Percentiles rank a stretch among this genome's conserved stretches.
Conservation (phyloP, 768 basidiomycete species). For the Mycena rebaudengoi region DNA sequence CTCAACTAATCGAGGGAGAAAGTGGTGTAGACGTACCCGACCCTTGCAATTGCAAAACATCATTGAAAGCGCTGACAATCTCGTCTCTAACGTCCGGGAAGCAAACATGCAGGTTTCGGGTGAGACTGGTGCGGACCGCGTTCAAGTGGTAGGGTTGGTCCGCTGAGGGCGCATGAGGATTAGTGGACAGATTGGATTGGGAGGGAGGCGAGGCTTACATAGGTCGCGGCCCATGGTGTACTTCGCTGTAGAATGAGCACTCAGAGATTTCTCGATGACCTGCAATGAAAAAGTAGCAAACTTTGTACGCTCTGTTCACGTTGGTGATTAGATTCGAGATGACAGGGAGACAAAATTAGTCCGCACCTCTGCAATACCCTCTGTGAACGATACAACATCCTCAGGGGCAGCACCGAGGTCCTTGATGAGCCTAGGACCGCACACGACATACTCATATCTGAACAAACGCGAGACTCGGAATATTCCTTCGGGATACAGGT, state of each 20-base stretch:
- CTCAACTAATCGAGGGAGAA: background rate
- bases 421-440: constrained; percentile 41
- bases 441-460: constrained; percentile 50
- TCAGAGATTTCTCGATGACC: background rate
- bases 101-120: constrained; percentile 34
- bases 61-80: constrained; percentile 28
- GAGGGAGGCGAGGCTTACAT: too few species aligned
- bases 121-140: constrained; percentile 20
- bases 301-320: background rate
- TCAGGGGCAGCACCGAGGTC: constrained; percentile 52
- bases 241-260: background rate
- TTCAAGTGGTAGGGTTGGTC: constrained; percentile 14
- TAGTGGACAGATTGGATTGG: too few species aligned
- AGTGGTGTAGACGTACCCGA: background rate
- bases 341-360: background rate
- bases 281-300: background rate
- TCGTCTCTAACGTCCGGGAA: constrained; percentile 46
- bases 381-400: constrained; percentile 46
- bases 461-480: constrained; percentile 11
- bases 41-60: constrained; percentile 8
- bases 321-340: background rate
- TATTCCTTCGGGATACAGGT: constrained; percentile 11
- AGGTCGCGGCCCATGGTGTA: constrained; percentile 6
- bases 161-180: too few species aligned
- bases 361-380: constrained; percentile 42